These are phyloP conservation scores for Wickerhamiella hasegawae DNA, from an alignment of 805 yeast species.

Conservation along the genomic window DNA sequence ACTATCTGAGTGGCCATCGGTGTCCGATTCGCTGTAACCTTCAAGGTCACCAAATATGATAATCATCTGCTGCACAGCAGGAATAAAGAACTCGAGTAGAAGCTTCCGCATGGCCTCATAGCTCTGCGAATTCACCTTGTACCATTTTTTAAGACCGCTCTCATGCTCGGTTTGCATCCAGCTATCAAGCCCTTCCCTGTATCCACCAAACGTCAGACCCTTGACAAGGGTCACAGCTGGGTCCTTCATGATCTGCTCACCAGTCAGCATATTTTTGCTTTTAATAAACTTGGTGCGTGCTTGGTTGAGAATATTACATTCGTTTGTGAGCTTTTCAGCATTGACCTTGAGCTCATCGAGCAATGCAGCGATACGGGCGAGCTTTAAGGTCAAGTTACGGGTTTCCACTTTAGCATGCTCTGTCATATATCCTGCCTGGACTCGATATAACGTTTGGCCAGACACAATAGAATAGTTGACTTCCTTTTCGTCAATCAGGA, in stretches of 20 bases:
- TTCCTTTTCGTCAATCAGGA: background rate
- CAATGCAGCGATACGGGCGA: constrained; percentile 2
- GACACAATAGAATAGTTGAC: constrained; percentile 6
- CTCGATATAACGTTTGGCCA: background rate
- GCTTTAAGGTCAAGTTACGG: constrained; percentile 3
- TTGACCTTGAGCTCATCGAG: constrained; percentile 1
- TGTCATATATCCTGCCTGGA: constrained; percentile 1
- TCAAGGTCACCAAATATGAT: constrained; percentile 3
- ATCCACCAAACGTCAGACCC: constrained; percentile 1
- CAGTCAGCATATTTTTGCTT: background rate
- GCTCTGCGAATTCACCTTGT: constrained; percentile 6
- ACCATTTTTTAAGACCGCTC: constrained; percentile 15
- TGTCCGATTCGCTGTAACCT: background rate
- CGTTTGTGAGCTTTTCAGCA: background rate
- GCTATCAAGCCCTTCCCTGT: background rate
- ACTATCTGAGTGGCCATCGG: background rate
- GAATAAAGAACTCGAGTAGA: constrained; percentile 1
- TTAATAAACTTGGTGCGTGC: background rate
- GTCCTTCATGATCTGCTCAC: too few relatives aligned
- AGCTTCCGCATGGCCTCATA: constrained; percentile 5
- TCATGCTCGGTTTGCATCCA: constrained; percentile 16
- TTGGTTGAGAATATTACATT: background rate
- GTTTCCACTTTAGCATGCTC: background rate
- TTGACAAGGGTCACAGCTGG: background rate
- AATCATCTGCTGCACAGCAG: constrained; percentile 2